These are phyloP conservation scores for Xylaria sp. DNA, from an alignment of 495 filamentous ascomycete genomes.

Conservation along the genomic window DNA sequence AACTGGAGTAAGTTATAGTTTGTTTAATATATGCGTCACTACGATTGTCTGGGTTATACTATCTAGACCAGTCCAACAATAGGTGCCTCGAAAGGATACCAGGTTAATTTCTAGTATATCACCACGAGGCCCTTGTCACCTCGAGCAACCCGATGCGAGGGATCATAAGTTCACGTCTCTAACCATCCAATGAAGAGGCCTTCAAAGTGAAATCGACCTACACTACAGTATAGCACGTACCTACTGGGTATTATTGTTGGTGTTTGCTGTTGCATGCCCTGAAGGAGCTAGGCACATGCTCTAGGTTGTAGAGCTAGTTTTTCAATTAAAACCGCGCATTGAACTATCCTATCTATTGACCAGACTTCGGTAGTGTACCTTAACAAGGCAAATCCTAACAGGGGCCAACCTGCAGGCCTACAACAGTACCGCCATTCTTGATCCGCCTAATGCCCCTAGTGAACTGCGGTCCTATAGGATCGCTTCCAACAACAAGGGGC, in stretches of 20 bases:
- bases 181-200: neutral
- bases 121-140: neutral
- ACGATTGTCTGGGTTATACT: too few species aligned
- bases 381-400: neutral
- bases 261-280: neutral
- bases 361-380: neutral
- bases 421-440: neutral
- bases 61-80: neutral
- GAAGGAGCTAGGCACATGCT: neutral
- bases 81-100: neutral
- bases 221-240: neutral
- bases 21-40: neutral
- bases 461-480: neutral
- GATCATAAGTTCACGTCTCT: neutral
- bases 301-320: neutral
- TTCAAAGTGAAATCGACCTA: neutral
- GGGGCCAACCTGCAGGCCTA: neutral
- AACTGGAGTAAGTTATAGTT: neutral
- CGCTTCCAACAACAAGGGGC: neutral
- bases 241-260: neutral
- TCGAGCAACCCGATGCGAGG: neutral
- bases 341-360: neutral
- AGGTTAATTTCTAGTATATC: too few species aligned
- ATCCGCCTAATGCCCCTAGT: neutral
- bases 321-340: neutral